Evolutionary conservation across 2,329 filamentous ascomycete species (phyloP).

Genomic region (Penicillium sclerotigenum): DNA sequence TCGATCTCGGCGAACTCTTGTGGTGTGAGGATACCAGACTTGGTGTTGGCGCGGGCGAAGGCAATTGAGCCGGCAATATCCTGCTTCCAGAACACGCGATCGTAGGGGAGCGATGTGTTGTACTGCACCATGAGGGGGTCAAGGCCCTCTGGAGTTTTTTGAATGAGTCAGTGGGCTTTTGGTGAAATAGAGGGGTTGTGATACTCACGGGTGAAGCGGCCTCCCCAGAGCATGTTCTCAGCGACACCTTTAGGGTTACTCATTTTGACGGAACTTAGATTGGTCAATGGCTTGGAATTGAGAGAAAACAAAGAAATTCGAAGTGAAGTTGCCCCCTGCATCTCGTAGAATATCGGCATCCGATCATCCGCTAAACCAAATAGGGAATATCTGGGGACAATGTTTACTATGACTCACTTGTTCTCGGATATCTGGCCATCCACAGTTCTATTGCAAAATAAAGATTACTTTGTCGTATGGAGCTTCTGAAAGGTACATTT

Average conservation of each 20-base stretch:
- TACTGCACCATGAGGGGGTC: slow-evolving; percentile 84
- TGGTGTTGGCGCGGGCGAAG: slow-evolving; percentile 75
- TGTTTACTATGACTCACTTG: slow-evolving; percentile 1
- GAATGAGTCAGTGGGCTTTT: slow-evolving; percentile 18
- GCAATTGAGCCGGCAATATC: slow-evolving; percentile 79
- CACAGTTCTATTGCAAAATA: not conserved
- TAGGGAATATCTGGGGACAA: slow-evolving; percentile 13
- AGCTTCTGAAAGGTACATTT: not conserved
- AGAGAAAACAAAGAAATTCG: slow-evolving; percentile 3
- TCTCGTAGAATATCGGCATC: slow-evolving; percentile 3
- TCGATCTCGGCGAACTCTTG: slow-evolving; percentile 74
- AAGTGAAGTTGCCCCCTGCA: slow-evolving; percentile 6
- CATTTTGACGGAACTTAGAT: slow-evolving; percentile 27
- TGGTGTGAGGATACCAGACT: slow-evolving; percentile 68
- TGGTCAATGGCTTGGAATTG: slow-evolving; percentile 11
- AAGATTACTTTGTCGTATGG: not conserved
- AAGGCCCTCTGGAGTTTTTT: slow-evolving; percentile 60
- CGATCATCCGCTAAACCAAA: slow-evolving; percentile 14
- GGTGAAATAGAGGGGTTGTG: slow-evolving; percentile 8
- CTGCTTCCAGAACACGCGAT: slow-evolving; percentile 72
- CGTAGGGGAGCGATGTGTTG: slow-evolving; percentile 77
- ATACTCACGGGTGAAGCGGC: slow-evolving; percentile 56
- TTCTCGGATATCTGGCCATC: not conserved
- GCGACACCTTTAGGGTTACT: slow-evolving; percentile 38
- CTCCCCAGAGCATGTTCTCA: slow-evolving; percentile 59